A percentile compares a stretch with the other conserved stretches of the same genome.
phyloP scores from a whole-genome alignment of 129 eudicot species.

The Chrysanthemum lavandulifolium region DNA sequence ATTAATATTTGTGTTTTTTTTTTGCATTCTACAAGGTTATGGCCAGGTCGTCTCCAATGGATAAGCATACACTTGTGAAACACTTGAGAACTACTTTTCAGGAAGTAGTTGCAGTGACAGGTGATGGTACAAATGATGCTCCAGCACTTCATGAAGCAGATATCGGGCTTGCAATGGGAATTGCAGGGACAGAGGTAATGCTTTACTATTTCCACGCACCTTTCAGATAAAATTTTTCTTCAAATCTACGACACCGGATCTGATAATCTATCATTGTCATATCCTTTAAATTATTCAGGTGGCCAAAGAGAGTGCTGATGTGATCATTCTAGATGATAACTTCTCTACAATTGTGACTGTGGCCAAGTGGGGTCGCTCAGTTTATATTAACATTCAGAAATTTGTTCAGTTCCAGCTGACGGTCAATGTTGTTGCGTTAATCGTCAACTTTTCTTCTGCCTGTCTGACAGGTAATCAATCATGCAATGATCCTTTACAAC shows the following conservation, averaged over 20 bases:
- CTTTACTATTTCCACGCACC: not conserved
- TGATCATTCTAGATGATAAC: constrained; percentile 85
- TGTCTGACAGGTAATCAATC: constrained; percentile 72
- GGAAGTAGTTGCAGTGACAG: constrained; percentile 97
- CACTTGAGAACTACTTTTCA: constrained; percentile 70
- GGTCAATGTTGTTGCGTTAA: constrained; percentile 82
- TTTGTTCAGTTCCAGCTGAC: constrained; percentile 97
- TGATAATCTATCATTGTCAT: not conserved
- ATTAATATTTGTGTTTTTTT: not conserved
- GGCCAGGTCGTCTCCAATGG: constrained; percentile 98
- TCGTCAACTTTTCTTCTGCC: constrained; percentile 93
- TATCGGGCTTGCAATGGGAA: constrained; percentile 99
- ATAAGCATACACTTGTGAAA: constrained; percentile 86
- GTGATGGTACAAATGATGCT: constrained; percentile 98
- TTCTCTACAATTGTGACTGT: constrained; percentile 94
- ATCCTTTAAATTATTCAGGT: constrained; percentile 46
- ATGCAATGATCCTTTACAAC: not conserved
- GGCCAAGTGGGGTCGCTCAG: constrained; percentile 97
- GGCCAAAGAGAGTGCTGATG: constrained; percentile 98
- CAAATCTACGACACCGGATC: not conserved
- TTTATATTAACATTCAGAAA: constrained; percentile 91
- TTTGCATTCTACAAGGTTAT: constrained; percentile 54
- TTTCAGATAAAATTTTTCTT: not conserved
- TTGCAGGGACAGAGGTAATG: constrained; percentile 89
- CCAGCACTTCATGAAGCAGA: constrained; percentile 99